phyloP scores from a whole-genome alignment of 768 basidiomycete species.

The Rhizopogon vinicolor region DNA sequence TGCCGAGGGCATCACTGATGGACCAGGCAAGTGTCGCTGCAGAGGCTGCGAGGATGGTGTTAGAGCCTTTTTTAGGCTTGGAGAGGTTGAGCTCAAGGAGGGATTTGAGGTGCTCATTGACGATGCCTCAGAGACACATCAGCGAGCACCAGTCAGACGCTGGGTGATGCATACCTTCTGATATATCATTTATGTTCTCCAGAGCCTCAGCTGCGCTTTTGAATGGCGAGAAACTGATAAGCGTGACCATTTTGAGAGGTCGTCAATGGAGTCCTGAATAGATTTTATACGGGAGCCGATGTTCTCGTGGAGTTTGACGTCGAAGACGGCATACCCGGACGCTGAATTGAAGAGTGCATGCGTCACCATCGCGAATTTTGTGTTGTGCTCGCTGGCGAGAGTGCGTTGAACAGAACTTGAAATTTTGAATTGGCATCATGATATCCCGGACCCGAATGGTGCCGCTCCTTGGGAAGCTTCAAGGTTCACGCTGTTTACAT shows the following conservation, averaged over 20 bases:
- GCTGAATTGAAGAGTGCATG: constrained; percentile 93
- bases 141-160: not conserved
- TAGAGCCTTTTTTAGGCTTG: constrained; percentile 65
- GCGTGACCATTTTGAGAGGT: constrained; percentile 84
- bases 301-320: constrained; percentile 82
- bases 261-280: constrained; percentile 83
- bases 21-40: constrained; percentile 71
- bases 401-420: constrained; percentile 23
- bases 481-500: no score
- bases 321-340: constrained; percentile 91
- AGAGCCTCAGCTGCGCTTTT: constrained; percentile 90
- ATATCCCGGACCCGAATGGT: not conserved
- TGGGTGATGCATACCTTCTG: constrained; percentile 65
- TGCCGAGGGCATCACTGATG: constrained; percentile 67
- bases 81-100: constrained; percentile 86
- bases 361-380: constrained; percentile 50
- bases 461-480: no score
- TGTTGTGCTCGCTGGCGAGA: constrained; percentile 25
- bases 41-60: constrained; percentile 72
- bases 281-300: constrained; percentile 75
- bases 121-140: constrained; percentile 50
- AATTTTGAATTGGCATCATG: constrained; percentile 20
- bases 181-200: constrained; percentile 94
- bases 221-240: constrained; percentile 91
- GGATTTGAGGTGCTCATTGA: constrained; percentile 79